Evolutionary conservation across 306 rosid genomes (phyloP).

Genomic region (Vigna trinervia): DNA sequence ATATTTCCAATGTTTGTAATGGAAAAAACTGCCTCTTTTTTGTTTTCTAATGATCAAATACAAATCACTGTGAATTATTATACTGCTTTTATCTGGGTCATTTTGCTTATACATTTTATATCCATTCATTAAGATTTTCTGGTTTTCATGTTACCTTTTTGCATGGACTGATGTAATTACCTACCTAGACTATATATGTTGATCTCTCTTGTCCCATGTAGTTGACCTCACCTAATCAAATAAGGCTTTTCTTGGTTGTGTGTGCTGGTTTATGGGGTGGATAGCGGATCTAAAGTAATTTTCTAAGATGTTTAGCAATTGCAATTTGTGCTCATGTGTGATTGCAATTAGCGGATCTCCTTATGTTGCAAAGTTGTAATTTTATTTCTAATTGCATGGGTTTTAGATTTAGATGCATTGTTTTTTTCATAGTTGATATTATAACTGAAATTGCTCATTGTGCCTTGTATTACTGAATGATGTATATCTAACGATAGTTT

Average conservation of each 20-base stretch:
- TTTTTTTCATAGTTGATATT: conserved; percentile 30
- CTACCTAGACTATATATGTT: background rate
- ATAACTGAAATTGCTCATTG: conserved; percentile 32
- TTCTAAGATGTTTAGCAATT: background rate
- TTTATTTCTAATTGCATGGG: conserved; percentile 25
- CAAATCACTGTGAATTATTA: conserved; percentile 1
- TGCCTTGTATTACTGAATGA: conserved; percentile 29
- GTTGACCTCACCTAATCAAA: background rate
- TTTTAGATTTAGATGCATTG: conserved; percentile 31
- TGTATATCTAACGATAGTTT: conserved; percentile 40
- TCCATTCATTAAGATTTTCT: background rate
- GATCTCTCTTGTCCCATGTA: background rate
- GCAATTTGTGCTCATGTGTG: background rate
- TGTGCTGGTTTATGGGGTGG: background rate
- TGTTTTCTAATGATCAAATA: background rate
- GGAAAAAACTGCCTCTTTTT: background rate
- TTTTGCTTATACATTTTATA: background rate
- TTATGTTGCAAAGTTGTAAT: background rate
- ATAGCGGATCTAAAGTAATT: conserved; percentile 2
- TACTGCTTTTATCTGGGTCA: background rate
- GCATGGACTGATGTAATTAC: background rate
- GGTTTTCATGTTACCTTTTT: background rate
- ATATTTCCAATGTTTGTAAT: background rate
- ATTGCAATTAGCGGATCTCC: too few relatives aligned
- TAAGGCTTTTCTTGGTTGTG: background rate